Evolutionary conservation across 208 protist genomes (phyloP).

Genomic region (Dictyostelium gargantuum): DNA sequence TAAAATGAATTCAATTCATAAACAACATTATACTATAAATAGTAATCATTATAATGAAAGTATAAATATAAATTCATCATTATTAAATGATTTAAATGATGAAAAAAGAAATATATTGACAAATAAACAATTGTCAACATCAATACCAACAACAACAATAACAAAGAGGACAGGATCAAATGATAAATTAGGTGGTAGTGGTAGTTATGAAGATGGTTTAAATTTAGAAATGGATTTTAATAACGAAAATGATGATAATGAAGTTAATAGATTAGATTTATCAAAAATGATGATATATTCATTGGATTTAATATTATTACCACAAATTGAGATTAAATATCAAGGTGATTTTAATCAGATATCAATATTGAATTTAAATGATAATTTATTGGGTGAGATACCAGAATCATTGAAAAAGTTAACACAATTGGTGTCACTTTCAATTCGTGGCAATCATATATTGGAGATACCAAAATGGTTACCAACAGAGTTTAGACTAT

Average conservation of each 20-base stretch:
- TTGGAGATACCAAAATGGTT: constrained; percentile 19
- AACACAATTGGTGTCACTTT: neutral
- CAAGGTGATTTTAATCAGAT: neutral
- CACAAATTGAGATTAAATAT: neutral
- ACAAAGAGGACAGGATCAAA: neutral
- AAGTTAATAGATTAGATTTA: neutral
- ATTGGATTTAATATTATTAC: neutral
- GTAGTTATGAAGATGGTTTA: neutral
- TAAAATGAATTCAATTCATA: neutral
- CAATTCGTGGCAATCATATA: neutral
- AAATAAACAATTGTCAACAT: neutral
- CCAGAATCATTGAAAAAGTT: neutral
- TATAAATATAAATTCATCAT: neutral
- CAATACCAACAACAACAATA: neutral
- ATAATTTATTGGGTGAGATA: constrained; percentile 35
- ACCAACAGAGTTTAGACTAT: neutral
- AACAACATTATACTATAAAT: neutral
- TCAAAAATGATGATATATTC: neutral
- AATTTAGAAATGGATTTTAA: neutral
- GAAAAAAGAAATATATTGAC: neutral
- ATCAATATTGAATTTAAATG: constrained; percentile 1
- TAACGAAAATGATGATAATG: neutral
- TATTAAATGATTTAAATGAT: constrained; percentile 11
- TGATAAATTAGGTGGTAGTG: neutral
- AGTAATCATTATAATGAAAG: constrained; percentile 3